phyloP scores from a whole-genome alignment of 169 alveolate species.

The Toxoplasma gondii region DNA sequence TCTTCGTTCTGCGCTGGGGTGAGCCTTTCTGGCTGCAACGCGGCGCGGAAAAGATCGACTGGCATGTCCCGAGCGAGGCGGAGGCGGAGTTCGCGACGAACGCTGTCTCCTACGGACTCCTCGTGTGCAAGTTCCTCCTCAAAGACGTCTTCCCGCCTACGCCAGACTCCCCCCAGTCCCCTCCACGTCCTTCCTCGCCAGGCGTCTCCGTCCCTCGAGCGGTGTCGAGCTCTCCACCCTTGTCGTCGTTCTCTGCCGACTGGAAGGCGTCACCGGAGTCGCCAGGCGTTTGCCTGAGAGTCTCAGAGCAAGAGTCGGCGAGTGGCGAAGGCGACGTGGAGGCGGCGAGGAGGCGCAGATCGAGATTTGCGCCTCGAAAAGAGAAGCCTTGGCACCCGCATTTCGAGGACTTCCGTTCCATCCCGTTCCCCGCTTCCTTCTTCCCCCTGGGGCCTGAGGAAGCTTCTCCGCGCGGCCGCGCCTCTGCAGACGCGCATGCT shows the following conservation, averaged over 20 bases:
- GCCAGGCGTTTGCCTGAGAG: no score
- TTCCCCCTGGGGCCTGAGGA: constrained; percentile 9
- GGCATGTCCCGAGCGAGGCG: constrained; percentile 28
- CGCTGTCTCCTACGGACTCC: background rate
- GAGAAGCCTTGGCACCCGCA: background rate
- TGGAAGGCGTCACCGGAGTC: no score
- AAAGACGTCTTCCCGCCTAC: constrained; percentile 13
- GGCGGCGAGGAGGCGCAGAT: background rate
- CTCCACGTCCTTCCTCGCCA: no score
- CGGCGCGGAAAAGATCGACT: constrained; percentile 25
- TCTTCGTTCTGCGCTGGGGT: constrained; percentile 43
- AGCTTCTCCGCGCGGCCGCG: background rate
- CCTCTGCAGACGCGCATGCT: background rate
- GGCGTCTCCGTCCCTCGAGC: no score
- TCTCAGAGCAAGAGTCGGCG: no score
- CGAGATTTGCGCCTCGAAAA: background rate
- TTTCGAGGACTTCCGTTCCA: background rate
- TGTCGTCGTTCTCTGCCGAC: no score
- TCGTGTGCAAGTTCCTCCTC: constrained; percentile 21
- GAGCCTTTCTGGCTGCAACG: constrained; percentile 17
- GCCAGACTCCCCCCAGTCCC: background rate
- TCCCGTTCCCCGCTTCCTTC: background rate
- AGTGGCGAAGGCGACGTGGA: background rate
- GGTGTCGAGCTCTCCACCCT: no score
- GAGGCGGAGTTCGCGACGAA: constrained; percentile 16